A percentile compares a stretch with the other conserved stretches of the same genome.
phyloP scores from a whole-genome alignment of 345 rosid genomes.

The Bruguiera gymnorhiza region DNA sequence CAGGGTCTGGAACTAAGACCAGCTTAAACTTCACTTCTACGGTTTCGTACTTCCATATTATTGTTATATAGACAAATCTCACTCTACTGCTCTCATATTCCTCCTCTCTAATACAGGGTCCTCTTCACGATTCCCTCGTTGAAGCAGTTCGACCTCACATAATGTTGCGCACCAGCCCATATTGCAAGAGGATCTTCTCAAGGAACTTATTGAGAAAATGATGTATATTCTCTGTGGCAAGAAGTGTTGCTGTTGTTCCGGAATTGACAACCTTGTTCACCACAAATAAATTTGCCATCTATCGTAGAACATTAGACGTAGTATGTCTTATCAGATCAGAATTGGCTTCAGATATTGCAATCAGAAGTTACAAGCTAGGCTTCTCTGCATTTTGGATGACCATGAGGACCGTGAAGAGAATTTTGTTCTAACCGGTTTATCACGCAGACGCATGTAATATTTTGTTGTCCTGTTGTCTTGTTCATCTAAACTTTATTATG shows the following conservation, averaged over 20 bases:
- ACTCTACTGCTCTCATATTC: neutral
- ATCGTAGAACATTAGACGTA: slow-evolving; percentile 7
- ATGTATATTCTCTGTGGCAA: slow-evolving; percentile 20
- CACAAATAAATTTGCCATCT: slow-evolving; percentile 10
- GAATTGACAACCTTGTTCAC: slow-evolving; percentile 22
- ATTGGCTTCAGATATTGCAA: slow-evolving; percentile 20
- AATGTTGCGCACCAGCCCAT: slow-evolving; percentile 53
- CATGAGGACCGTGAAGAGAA: neutral
- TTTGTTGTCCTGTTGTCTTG: neutral
- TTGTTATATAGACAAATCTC: neutral
- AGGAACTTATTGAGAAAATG: slow-evolving; percentile 48
- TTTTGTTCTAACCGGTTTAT: neutral
- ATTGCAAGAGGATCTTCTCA: slow-evolving; percentile 72
- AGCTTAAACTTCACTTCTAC: neutral
- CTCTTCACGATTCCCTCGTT: slow-evolving; percentile 40
- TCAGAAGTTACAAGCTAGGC: slow-evolving; percentile 12
- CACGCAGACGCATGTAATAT: neutral
- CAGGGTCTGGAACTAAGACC: slow-evolving; percentile 25
- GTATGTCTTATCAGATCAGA: slow-evolving; percentile 20
- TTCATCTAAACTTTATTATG: neutral
- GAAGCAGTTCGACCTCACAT: slow-evolving; percentile 45
- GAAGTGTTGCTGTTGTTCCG: slow-evolving; percentile 33
- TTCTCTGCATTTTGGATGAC: slow-evolving; percentile 1
- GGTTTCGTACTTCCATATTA: neutral
- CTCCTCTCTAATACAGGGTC: slow-evolving; percentile 42